phyloP scores from a whole-genome alignment of 495 filamentous ascomycete species.

The Schizothecium vesticola region DNA sequence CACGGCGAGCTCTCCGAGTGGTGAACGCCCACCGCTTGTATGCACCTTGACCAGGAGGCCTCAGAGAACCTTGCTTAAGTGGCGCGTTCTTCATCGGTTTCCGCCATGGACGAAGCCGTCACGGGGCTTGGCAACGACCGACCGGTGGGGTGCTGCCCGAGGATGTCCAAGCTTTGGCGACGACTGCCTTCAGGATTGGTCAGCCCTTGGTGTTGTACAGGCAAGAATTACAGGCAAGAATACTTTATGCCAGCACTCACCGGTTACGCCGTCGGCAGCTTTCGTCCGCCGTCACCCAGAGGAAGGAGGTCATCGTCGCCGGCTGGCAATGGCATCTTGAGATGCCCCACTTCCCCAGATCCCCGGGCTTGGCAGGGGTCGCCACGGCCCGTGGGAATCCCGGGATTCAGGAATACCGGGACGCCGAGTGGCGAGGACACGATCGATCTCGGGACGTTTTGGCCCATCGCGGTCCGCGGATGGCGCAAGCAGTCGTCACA shows the following conservation, averaged over 20 bases:
- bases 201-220: background rate
- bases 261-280: background rate
- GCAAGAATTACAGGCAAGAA: too few species aligned
- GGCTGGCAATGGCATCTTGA: background rate
- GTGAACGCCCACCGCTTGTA: background rate
- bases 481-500: background rate
- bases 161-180: background rate
- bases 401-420: background rate
- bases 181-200: background rate
- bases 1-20: background rate
- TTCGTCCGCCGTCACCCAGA: background rate
- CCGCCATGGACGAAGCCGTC: background rate
- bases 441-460: background rate
- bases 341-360: background rate
- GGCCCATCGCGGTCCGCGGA: background rate
- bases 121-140: background rate
- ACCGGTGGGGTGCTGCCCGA: background rate
- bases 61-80: background rate
- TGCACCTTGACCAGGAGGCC: slow-evolving; percentile 1
- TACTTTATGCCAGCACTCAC: background rate
- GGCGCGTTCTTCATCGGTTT: slow-evolving; percentile 1
- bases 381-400: background rate
- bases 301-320: background rate
- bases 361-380: background rate
- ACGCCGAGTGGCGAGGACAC: background rate